Evolutionary conservation across 805 yeast genomes (phyloP).

Genomic region (Kazachstania taianensis): DNA sequence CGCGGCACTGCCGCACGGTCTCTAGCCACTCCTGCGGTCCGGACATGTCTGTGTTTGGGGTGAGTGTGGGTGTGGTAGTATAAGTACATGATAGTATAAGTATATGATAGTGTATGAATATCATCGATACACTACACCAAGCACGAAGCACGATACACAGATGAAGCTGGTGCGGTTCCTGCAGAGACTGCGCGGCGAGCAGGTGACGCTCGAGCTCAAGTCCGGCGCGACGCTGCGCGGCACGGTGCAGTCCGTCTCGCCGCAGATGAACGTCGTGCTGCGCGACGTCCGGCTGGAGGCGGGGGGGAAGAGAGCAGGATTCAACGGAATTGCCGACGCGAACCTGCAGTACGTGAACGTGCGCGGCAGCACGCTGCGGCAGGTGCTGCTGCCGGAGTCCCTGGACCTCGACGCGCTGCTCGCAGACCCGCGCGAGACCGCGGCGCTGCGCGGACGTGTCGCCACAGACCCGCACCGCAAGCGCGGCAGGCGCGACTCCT

Average conservation of each 20-base stretch:
- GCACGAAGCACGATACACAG: not conserved
- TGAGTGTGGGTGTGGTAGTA: too few relatives aligned
- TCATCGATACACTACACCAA: not conserved
- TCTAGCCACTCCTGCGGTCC: constrained; percentile 98
- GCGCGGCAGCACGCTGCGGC: constrained; percentile 82
- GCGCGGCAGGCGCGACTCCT: constrained; percentile 55
- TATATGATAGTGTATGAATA: too few relatives aligned
- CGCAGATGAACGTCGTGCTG: constrained; percentile 80
- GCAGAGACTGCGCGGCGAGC: constrained; percentile 76
- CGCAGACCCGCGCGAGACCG: constrained; percentile 33
- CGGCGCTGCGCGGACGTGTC: constrained; percentile 19
- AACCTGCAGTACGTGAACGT: constrained; percentile 66
- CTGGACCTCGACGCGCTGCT: constrained; percentile 59
- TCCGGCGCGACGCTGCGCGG: constrained; percentile 86
- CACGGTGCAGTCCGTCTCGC: constrained; percentile 73
- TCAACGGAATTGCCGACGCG: constrained; percentile 20
- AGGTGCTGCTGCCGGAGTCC: constrained; percentile 76
- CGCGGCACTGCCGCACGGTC: constrained; percentile 80
- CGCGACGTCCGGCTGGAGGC: constrained; percentile 73
- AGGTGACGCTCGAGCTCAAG: constrained; percentile 83
- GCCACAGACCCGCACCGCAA: constrained; percentile 29
- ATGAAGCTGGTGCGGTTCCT: constrained; percentile 41
- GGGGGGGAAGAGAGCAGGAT: constrained; percentile 18
- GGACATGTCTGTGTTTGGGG: constrained; percentile 1
- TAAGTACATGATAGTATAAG: too few relatives aligned